Conservation (phyloP, 768 basidiomycete genomes). For the Lactarius pseudohatsudake region DNA sequence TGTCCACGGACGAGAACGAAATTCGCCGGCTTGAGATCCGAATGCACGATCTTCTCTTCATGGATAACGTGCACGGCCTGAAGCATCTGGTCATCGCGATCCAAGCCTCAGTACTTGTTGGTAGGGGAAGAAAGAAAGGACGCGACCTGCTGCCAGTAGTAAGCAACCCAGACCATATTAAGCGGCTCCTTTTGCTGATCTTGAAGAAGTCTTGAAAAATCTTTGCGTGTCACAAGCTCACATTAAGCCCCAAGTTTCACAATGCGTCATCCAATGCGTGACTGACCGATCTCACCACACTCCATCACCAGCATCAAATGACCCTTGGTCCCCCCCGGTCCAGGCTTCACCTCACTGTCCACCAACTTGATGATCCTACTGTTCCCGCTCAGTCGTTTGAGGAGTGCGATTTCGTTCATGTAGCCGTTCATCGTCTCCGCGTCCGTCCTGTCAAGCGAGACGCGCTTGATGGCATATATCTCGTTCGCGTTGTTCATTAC, state of each 20-base stretch:
- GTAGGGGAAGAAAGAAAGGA: not conserved
- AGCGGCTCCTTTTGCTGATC: conserved; percentile 82
- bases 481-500: conserved; percentile 76
- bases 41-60: conserved; percentile 98
- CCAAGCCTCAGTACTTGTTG: not conserved
- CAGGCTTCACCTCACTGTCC: conserved; percentile 83
- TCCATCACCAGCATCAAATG: conserved; percentile 91
- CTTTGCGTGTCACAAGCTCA: conserved; percentile 36
- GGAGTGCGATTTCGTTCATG: conserved; percentile 92
- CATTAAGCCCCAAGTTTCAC: conserved; percentile 3
- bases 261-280: conserved; percentile 5
- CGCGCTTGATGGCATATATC: conserved; percentile 89
- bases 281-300: conserved; percentile 75
- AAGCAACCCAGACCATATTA: conserved; percentile 92
- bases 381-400: conserved; percentile 94
- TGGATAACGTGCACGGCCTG: conserved; percentile 98
- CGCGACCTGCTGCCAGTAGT: conserved; percentile 96
- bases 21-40: conserved; percentile 97
- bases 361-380: conserved; percentile 87
- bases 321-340: conserved; percentile 68
- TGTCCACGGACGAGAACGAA: conserved; percentile 95
- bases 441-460: conserved; percentile 87
- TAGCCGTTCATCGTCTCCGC: conserved; percentile 87
- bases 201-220: conserved; percentile 78
- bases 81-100: conserved; percentile 71